Evolutionary conservation across 2,329 filamentous ascomycete species (phyloP).

Genomic region (Penicillium nordicum): DNA sequence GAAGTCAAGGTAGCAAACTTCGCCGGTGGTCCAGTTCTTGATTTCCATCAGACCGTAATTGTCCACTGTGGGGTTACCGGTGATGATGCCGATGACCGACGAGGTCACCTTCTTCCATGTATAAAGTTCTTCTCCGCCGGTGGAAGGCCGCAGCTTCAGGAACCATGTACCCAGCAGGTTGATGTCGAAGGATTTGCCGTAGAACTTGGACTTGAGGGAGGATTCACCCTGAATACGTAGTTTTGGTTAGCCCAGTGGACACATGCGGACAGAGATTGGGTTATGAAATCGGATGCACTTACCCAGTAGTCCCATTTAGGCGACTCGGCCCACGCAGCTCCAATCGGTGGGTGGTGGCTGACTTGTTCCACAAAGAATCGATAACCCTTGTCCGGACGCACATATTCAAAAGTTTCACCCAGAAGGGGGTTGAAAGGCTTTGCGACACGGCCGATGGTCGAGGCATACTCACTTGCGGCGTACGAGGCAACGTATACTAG

Average conservation of each 20-base stretch:
- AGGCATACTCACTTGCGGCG: conserved; percentile 93
- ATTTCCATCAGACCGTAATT: conserved; percentile 97
- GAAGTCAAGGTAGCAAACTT: conserved; percentile 85
- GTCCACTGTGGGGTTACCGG: conserved; percentile 92
- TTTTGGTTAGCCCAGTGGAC: conserved; percentile 13
- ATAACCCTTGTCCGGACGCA: conserved; percentile 91
- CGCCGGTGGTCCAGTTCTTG: conserved; percentile 94
- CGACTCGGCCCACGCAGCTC: conserved; percentile 88
- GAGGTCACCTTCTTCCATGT: conserved; percentile 99
- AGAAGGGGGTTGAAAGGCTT: conserved; percentile 97
- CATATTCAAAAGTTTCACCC: conserved; percentile 96
- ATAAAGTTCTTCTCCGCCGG: conserved; percentile 79
- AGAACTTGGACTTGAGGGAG: conserved; percentile 92
- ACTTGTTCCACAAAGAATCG: conserved; percentile 99
- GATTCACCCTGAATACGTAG: conserved; percentile 70
- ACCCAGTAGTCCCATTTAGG: conserved; percentile 90
- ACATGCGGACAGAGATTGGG: background rate
- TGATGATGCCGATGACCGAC: conserved; percentile 97
- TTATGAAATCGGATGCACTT: conserved; percentile 25
- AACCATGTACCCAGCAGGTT: conserved; percentile 98
- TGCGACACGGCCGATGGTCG: conserved; percentile 91
- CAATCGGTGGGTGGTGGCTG: conserved; percentile 92
- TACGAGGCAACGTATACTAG: conserved; percentile 94
- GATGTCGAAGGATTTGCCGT: conserved; percentile 95
- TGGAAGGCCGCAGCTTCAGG: conserved; percentile 71